A percentile compares a stretch with the other conserved stretches of the same genome.
Conservation (phyloP, 2,329 filamentous ascomycete species). For the Boeremia exigua region DNA sequence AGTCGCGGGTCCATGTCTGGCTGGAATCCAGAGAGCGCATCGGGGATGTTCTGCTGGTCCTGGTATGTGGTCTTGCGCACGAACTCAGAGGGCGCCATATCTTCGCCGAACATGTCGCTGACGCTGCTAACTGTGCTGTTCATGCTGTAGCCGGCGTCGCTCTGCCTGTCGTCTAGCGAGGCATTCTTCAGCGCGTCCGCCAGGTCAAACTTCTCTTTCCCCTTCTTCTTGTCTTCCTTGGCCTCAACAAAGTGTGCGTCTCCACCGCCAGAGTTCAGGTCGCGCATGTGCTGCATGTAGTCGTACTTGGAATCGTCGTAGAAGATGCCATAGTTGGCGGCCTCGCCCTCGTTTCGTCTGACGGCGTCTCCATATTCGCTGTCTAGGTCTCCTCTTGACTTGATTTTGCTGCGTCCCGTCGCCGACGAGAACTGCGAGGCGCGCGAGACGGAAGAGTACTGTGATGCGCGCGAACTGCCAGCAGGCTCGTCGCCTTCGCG, state of each 20-base stretch:
- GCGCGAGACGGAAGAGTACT: conserved; percentile 48
- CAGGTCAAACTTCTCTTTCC: conserved; percentile 71
- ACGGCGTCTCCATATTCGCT: conserved; percentile 72
- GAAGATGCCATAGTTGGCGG: conserved; percentile 90
- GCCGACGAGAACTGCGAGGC: conserved; percentile 29
- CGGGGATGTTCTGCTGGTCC: conserved; percentile 89
- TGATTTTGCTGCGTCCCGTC: conserved; percentile 57
- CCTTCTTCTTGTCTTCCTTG: conserved; percentile 71
- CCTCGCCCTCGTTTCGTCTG: conserved; percentile 92
- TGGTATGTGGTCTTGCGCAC: conserved; percentile 81
- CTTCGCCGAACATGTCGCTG: conserved; percentile 70
- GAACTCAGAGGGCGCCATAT: conserved; percentile 80
- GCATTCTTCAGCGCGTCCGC: conserved; percentile 76
- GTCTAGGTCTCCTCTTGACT: conserved; percentile 79
- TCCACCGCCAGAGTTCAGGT: conserved; percentile 70
- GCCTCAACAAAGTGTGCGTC: conserved; percentile 84
- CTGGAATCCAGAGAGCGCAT: conserved; percentile 90
- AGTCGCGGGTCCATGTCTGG: conserved; percentile 96
- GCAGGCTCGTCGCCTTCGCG: conserved; percentile 42
- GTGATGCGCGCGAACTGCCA: conserved; percentile 54
- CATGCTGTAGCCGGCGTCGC: conserved; percentile 52
- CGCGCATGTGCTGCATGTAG: conserved; percentile 98
- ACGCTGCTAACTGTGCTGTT: conserved; percentile 50
- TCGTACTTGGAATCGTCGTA: conserved; percentile 96
- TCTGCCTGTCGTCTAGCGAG: conserved; percentile 50